Base-by-base conservation (phyloP, 352 stramenopile species). In the Peronospora destructor region DNA sequence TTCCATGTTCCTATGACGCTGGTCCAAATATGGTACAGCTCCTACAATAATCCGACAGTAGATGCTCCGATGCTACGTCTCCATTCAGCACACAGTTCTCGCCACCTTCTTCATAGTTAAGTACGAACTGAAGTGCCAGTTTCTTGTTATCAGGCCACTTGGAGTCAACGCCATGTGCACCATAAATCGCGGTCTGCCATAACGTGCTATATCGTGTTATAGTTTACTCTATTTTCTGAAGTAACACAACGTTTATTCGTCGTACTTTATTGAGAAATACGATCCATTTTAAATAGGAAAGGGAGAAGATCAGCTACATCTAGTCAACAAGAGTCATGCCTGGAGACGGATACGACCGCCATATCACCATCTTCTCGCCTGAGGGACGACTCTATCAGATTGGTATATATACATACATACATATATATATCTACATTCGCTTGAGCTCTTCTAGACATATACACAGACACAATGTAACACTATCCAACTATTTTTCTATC, bases 321-420 rank as follows among this genome's bases (percentile, higher is more conserved):
- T 26, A 42, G 36, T 42, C 8, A n/a, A 2, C 11, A 14, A 7
- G 11, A 51, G 68, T 43, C 55, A 94, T 94, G 84, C 60, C 85
- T 56, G 77, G 81, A 64, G 82, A 88, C 67, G 84, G 80, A 85
- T 95, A 95, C 69, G 85, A 95, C 58, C 77, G 85, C 62, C 76
- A 94, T 68, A 91, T 99, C 68, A 99, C 96, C 38, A 98, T 99
- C 68, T 99, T 99, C 73, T 98, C 93, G 50, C 96, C 97, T 8
- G 94, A 99, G 66, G 97, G 97, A 35, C 84, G 95, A 17, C 84
- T 99, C 37, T 99, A 98, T 71, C 97, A 99, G 80, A 98, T 97
- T 57, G 84, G 84, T n/a, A n/a, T n/a, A n/a, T n/a, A n/a, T n/a
- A n/a, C n/a, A n/a, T n/a, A n/a, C n/a, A n/a, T n/a, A n/a, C n/a